These are phyloP conservation scores for Monosporascus sp. DNA, from an alignment of 2,329 filamentous ascomycete genomes.

Conservation along the genomic window DNA sequence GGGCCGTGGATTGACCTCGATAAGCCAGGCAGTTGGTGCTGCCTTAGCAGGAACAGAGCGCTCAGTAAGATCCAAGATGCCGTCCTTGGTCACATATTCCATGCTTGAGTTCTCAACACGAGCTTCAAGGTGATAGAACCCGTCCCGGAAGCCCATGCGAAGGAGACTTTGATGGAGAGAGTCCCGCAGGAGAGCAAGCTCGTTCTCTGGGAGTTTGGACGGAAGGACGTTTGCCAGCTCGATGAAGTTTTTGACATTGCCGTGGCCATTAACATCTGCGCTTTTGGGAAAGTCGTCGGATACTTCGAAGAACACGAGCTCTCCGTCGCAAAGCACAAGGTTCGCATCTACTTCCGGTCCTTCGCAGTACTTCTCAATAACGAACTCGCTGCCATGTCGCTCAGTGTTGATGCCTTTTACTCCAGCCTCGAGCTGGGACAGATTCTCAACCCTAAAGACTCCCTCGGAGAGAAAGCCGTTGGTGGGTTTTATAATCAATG, in stretches of 20 bases:
- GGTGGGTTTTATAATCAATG: slow-evolving; percentile 23
- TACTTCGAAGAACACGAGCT: slow-evolving; percentile 22
- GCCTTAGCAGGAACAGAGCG: no score
- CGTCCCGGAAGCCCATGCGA: slow-evolving; percentile 18
- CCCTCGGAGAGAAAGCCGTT: slow-evolving; percentile 22
- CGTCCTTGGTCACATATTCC: slow-evolving; percentile 10
- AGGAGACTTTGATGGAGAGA: slow-evolving; percentile 13
- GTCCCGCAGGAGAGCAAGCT: slow-evolving; percentile 10
- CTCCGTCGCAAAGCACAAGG: slow-evolving; percentile 18
- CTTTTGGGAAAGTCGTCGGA: slow-evolving; percentile 24
- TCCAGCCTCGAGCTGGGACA: slow-evolving; percentile 2
- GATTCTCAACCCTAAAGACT: slow-evolving; percentile 17
- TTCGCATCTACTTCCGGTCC: slow-evolving; percentile 25
- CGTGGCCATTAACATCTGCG: slow-evolving; percentile 11
- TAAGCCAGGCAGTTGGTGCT: slow-evolving; percentile 14
- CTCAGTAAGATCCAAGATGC: slow-evolving; percentile 4
- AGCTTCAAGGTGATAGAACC: slow-evolving; percentile 23
- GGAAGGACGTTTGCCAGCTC: slow-evolving; percentile 23
- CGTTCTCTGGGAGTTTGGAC: slow-evolving; percentile 18
- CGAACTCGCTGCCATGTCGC: slow-evolving; percentile 12
- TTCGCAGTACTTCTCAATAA: slow-evolving; percentile 21
- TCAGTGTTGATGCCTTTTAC: slow-evolving; percentile 7
- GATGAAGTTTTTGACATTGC: slow-evolving; percentile 14
- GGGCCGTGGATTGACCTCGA: slow-evolving; percentile 23
- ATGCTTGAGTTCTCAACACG: slow-evolving; percentile 15